Evolutionary conservation across 2,329 filamentous ascomycete genomes (phyloP), one percentile per base, ranked within the genome.

Genomic region (Penicillium paneum): DNA sequence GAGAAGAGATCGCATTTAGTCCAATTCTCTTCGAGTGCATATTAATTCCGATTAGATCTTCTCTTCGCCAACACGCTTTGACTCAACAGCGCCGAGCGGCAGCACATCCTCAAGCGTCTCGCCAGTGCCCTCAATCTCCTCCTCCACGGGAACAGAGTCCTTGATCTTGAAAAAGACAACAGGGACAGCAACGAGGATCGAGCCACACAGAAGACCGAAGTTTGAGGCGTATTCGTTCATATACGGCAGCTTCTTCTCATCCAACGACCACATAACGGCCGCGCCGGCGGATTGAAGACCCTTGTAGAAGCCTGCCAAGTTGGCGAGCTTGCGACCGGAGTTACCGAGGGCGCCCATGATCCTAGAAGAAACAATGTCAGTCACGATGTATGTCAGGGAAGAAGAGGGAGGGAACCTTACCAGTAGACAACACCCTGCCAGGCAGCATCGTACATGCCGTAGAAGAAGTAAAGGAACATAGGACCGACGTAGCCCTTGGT

Each of bases 391-490:
- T 31, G 5, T 8, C 15, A 45, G 17, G 13, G 39, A 17, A 31
- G 10, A 40, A n/a, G n/a, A 28, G 17, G 26, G 26, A 52, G 46
- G 67, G 2, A 8, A 5, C 17, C 77, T 60, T 74, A 81, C 91
- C 91, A 97, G 80, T 97, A 96, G 42, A 92, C 86, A 65, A 79
- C 84, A 0, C 90, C 91, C 78, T 97, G 93, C 89, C 90, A 97
- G 52, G 86, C 82, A 35, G 92, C 89, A 71, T 96, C 92, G 64
- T 86, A 93, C 73, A 93, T 86, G 39, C 90, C 90, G 71, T 93
- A 95, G 75, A 91, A 91, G 63, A 96, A 89, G 78, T 91, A 94
- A 38, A 96, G 75, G 72, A 95, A 90, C 83, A 95, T 89, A 13
- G 89, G 88, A 0, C 87, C 90, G 50, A 86, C 80, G 69, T 87